These are phyloP conservation scores for Didymella segeticola DNA, from an alignment of 2,329 filamentous ascomycete species.

Conservation along the genomic window DNA sequence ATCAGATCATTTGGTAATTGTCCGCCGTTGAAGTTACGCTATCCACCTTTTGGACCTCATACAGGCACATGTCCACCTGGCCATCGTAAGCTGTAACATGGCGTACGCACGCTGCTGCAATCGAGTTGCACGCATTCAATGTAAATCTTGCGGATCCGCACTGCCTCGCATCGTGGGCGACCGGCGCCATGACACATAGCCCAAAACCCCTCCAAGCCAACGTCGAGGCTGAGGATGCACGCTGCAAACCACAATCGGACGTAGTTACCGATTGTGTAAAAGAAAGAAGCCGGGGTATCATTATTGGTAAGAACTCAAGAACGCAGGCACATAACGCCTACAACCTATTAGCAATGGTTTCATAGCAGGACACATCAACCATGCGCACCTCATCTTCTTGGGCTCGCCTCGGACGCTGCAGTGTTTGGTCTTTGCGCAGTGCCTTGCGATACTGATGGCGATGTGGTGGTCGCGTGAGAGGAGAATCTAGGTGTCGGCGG, in stretches of 20 bases:
- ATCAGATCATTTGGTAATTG: not conserved
- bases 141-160: conserved; percentile 7
- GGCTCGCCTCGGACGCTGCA: not conserved
- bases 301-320: not conserved
- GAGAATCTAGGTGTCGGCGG: conserved; percentile 16
- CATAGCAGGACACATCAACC: not conserved
- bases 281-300: not conserved
- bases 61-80: not conserved
- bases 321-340: not conserved
- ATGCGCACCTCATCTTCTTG: conserved; percentile 8
- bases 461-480: conserved; percentile 9
- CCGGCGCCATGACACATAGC: conserved; percentile 8
- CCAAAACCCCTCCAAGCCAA: not conserved
- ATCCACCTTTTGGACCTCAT: not conserved
- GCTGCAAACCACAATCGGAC: not conserved
- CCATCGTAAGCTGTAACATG: not conserved
- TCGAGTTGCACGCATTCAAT: not conserved
- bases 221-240: not conserved
- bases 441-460: conserved; percentile 6
- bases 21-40: not conserved
- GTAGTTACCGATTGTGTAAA: not conserved
- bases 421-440: conserved; percentile 1
- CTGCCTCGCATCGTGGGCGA: not conserved
- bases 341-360: not conserved
- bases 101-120: not conserved